Percentiles rank a stretch among this genome's conserved stretches.
Conservation (phyloP, 2,329 filamentous ascomycete species). For the Mollisia scopiformis region DNA sequence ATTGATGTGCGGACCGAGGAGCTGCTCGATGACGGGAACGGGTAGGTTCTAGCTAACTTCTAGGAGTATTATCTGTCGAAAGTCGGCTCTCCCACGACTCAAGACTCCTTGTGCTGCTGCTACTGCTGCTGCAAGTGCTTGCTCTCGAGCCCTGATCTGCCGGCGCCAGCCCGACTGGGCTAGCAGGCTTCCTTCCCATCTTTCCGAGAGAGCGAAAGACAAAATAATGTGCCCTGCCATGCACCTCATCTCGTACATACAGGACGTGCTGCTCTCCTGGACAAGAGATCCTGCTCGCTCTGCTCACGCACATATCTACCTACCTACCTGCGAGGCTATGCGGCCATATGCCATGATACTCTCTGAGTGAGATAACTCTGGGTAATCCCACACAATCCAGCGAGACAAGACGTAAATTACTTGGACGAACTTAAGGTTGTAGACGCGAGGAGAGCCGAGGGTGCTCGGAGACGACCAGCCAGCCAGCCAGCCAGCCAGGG, state of each 20-base stretch:
- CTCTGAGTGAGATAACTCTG: neutral
- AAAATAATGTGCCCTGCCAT: conserved; percentile 1
- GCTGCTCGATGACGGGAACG: too few relatives aligned
- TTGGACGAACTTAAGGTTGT: neutral
- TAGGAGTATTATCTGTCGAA: neutral
- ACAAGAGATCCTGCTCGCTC: conserved; percentile 13
- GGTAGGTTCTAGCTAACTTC: neutral
- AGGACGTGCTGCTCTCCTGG: neutral
- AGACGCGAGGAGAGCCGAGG: neutral
- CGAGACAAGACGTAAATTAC: too few relatives aligned
- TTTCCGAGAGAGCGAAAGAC: conserved; percentile 22
- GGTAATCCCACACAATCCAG: neutral
- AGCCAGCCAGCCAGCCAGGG: neutral
- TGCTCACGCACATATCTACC: conserved; percentile 5
- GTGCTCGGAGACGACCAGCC: neutral
- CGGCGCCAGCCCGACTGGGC: conserved; percentile 22
- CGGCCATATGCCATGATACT: neutral
- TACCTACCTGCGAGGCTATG: conserved; percentile 1
- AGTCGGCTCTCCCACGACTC: neutral
- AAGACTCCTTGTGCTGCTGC: too few relatives aligned
- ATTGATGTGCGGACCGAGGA: too few relatives aligned
- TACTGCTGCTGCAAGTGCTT: neutral
- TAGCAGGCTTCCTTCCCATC: conserved; percentile 25
- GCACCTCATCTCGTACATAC: conserved; percentile 21
- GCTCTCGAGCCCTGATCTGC: conserved; percentile 25